These are phyloP conservation scores for Penicillium crustosum DNA, from an alignment of 2,329 filamentous ascomycete genomes.

Conservation along the genomic window DNA sequence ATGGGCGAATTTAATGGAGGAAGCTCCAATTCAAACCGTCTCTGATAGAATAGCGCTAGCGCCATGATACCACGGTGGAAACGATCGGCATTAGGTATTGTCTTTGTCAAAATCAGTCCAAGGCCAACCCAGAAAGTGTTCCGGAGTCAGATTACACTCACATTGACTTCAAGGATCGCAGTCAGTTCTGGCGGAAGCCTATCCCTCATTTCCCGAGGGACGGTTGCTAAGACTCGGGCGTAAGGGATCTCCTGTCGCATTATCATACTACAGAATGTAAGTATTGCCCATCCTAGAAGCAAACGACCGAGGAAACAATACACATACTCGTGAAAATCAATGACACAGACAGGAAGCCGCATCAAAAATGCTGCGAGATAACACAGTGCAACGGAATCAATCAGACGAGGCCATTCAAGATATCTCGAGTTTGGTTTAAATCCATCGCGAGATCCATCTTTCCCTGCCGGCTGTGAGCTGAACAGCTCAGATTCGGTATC, in stretches of 20 bases:
- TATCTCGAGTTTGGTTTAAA: conserved; percentile 36
- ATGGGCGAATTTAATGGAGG: conserved; percentile 71
- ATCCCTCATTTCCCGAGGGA: conserved; percentile 48
- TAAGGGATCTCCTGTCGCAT: conserved; percentile 74
- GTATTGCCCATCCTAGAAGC: not conserved
- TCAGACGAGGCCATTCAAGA: conserved; percentile 60
- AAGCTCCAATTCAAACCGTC: conserved; percentile 68
- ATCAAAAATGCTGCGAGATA: conserved; percentile 77
- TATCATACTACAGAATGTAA: conserved; percentile 31
- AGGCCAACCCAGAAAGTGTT: not conserved
- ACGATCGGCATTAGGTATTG: conserved; percentile 50
- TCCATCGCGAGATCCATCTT: conserved; percentile 44
- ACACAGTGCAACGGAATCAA: conserved; percentile 74
- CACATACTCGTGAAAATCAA: conserved; percentile 60
- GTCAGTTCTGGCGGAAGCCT: conserved; percentile 45
- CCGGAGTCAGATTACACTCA: conserved; percentile 18
- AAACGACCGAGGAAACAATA: not conserved
- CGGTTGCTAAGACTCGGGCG: conserved; percentile 56
- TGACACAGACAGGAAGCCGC: conserved; percentile 71
- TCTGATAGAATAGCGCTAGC: conserved; percentile 62
- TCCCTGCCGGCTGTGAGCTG: conserved; percentile 57
- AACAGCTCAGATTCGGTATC: conserved; percentile 52
- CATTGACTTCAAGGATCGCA: conserved; percentile 41
- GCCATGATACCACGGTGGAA: conserved; percentile 66
- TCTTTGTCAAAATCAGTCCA: conserved; percentile 22